A percentile compares a stretch with the other conserved stretches of the same genome.
These are phyloP conservation scores for Termitomyces sp. DNA, from an alignment of 768 basidiomycete genomes.

Conservation along the genomic window DNA sequence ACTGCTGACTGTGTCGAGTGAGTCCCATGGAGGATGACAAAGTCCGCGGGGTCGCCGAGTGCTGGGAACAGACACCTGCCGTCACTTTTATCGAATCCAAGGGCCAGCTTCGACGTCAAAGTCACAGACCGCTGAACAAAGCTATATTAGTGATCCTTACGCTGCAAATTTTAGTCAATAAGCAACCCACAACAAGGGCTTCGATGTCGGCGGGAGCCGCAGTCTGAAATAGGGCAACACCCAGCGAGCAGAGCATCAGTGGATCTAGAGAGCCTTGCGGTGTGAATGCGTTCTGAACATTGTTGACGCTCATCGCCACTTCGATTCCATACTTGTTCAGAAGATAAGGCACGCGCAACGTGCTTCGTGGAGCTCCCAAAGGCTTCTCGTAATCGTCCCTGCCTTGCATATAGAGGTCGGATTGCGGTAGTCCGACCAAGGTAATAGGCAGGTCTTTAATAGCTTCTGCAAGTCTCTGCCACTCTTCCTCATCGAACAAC, in stretches of 20 bases:
- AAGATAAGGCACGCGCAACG: slow-evolving; percentile 48
- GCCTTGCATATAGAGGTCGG: slow-evolving; percentile 68
- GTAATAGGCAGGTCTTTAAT: slow-evolving; percentile 42
- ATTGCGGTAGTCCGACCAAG: slow-evolving; percentile 56
- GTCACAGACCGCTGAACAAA: slow-evolving; percentile 42
- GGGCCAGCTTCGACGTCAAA: slow-evolving; percentile 44
- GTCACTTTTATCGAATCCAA: slow-evolving; percentile 26
- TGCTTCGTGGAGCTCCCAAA: slow-evolving; percentile 43
- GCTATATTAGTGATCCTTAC: slow-evolving; percentile 7
- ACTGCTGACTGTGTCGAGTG: slow-evolving; percentile 38
- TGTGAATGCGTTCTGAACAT: slow-evolving; percentile 63
- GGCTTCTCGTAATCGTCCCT: slow-evolving; percentile 27
- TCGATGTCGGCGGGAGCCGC: slow-evolving; percentile 41
- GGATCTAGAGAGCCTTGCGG: slow-evolving; percentile 65
- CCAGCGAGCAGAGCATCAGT: slow-evolving; percentile 52
- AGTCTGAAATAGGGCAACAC: slow-evolving; percentile 54
- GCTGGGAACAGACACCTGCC: slow-evolving; percentile 28
- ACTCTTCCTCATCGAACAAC: slow-evolving; percentile 40
- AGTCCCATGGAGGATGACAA: slow-evolving; percentile 52
- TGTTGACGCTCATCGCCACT: slow-evolving; percentile 57
- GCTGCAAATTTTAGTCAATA: neutral
- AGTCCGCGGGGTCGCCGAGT: slow-evolving; percentile 45
- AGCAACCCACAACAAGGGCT: slow-evolving; percentile 36
- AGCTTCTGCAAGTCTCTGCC: slow-evolving; percentile 34
- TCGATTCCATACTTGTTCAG: slow-evolving; percentile 37